A percentile compares a stretch with the other conserved stretches of the same genome.
Conservation (phyloP, 2,329 filamentous ascomycete species). For the Catunica adiposa region DNA sequence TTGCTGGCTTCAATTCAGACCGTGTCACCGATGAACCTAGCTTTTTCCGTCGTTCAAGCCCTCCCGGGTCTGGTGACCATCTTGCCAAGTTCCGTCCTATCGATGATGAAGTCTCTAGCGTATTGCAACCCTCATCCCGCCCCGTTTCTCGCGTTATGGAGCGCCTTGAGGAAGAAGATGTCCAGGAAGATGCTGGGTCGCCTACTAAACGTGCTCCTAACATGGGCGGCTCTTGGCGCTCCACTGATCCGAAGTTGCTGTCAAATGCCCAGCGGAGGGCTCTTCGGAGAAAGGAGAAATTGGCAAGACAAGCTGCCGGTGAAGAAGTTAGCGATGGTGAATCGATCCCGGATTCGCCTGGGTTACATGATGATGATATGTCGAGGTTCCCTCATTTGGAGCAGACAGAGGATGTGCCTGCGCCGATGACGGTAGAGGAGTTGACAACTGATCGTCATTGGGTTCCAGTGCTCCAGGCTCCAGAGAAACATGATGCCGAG, state of each 20-base stretch:
- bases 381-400: neutral
- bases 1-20: conserved; percentile 5
- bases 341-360: conserved; percentile 1
- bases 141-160: neutral
- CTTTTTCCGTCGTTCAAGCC: conserved; percentile 7
- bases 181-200: neutral
- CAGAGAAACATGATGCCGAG: conserved; percentile 38
- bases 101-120: neutral
- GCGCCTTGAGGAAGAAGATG: neutral
- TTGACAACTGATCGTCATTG: neutral
- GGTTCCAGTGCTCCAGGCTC: neutral
- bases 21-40: conserved; percentile 6
- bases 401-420: neutral
- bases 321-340: neutral
- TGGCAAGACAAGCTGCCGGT: neutral
- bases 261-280: conserved; percentile 3
- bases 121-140: neutral
- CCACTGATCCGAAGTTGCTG: neutral
- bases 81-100: conserved; percentile 1
- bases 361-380: neutral
- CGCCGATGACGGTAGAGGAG: neutral
- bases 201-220: neutral
- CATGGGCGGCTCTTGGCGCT: conserved; percentile 6
- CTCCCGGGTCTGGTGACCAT: conserved; percentile 1
- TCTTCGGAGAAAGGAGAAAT: neutral